These are phyloP conservation scores for Euphrasia confusa DNA, from an alignment of 257 asterid genomes.

Conservation along the genomic window DNA sequence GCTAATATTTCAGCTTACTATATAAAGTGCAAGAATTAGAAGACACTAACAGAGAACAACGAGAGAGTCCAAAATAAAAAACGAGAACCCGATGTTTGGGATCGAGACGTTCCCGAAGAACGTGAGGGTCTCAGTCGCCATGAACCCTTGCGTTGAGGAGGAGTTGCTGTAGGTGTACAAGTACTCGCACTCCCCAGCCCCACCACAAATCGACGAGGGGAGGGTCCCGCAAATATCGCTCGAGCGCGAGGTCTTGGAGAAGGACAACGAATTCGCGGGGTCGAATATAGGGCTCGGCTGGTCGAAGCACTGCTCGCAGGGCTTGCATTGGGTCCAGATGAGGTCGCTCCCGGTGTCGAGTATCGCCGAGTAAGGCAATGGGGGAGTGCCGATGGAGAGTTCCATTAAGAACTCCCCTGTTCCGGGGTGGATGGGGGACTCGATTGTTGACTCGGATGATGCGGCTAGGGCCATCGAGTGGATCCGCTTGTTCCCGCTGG, in stretches of 20 bases:
- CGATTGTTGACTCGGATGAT: slow-evolving; percentile 30
- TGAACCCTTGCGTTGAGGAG: slow-evolving; percentile 61
- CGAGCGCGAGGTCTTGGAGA: slow-evolving; percentile 41
- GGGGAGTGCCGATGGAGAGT: slow-evolving; percentile 62
- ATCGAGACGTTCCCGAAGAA: slow-evolving; percentile 46
- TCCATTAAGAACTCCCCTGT: slow-evolving; percentile 76
- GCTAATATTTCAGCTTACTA: no score
- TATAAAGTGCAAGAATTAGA: no score
- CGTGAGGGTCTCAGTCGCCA: slow-evolving; percentile 62
- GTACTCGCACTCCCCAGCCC: slow-evolving; percentile 47
- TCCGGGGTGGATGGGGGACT: slow-evolving; percentile 65
- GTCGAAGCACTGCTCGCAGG: slow-evolving; percentile 57
- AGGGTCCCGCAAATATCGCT: slow-evolving; percentile 48
- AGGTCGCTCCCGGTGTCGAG: slow-evolving; percentile 79
- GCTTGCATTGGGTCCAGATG: slow-evolving; percentile 83
- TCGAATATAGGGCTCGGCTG: slow-evolving; percentile 62
- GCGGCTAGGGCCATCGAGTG: slow-evolving; percentile 39
- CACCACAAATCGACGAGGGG: slow-evolving; percentile 43
- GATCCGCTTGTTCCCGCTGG: slow-evolving; percentile 51
- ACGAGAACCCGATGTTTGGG: slow-evolving; percentile 48
- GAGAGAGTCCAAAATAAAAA: no score
- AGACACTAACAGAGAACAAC: no score
- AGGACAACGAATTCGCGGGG: slow-evolving; percentile 57
- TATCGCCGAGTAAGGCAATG: slow-evolving; percentile 46
- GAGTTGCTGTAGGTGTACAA: slow-evolving; percentile 68